Conservation (phyloP, 176 grass and related monocot species). For the bread wheat (Triticum aestivum) region IWGSC_CS_RefSeq_v2.1 NC_057807.1:360259672-360260171, state of each 20-base stretch:
- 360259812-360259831: background rate
- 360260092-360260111: constrained; percentile 77
- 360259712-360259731: background rate
- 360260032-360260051: constrained; percentile 76
- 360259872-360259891: constrained; percentile 56
- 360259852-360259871: constrained; percentile 1
- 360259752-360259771: background rate
- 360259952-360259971: constrained; percentile 78
- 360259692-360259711: background rate
- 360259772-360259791: background rate
- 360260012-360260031: constrained; percentile 11
- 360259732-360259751: background rate
- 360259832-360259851: background rate
- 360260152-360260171: constrained; percentile 92
- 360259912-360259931: constrained; percentile 97
- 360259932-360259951: constrained; percentile 87
- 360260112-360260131: constrained; percentile 92
- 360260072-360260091: constrained; percentile 70
- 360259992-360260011: constrained; percentile 4
- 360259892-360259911: constrained; percentile 84
- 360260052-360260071: constrained; percentile 79
- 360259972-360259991: background rate
- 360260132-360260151: constrained; percentile 78
- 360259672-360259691: background rate
- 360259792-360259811: background rate